Evolutionary conservation across 192 early-diverging fungal species (phyloP), one percentile per base, ranked within the genome.

Genomic region (Mortierella claussenii): DNA sequence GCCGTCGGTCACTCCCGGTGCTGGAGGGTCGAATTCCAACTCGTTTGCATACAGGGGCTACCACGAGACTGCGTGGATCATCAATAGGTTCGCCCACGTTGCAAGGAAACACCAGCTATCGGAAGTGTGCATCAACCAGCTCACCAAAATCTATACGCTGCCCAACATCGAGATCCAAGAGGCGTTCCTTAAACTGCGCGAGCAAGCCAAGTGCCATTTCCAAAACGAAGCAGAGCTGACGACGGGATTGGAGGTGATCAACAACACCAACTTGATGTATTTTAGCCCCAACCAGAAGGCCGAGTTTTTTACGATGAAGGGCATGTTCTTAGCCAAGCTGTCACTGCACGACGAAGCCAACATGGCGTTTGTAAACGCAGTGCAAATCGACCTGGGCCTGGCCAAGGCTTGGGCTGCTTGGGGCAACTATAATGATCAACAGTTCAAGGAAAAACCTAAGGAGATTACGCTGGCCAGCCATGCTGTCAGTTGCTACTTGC

Each of bases 151-250:
- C 58, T 99, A 99, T 81, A 97, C 94, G 2, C 85, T 99, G 27
- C 98, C 98, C 17, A 99, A 99, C 78, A 99, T 99, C 67, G 98
- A 99, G 80, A 98, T 99, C 23, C 96, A 98, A 62, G 98, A 98
- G 78, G 96, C 96, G 3, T 99, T 99, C 68, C 65, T 95, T 55
- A 98, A 98, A 81, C 81, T 98, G 55, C 89, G 93, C 33, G 97
- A 98, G 85, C 96, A 98, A 81, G 97, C 97, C 51, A 98, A 99
- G 79, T 98, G 96, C 81, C 92, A 98, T 78, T 97, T 95, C 80
- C 89, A 94, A 46, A 92, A 91, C 40, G 89, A 95, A 8, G 79
- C 83, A 4, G 97, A 99, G 81, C 86, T 97, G 62, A 87, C 94
- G 31, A 90, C 89, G 21, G 98, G 97, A 6, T 80, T 99, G 30